Percentiles rank a stretch among this genome's conserved stretches.
Conservation (phyloP, 345 rosid species). For the Euphorbia pulcherrima region DNA sequence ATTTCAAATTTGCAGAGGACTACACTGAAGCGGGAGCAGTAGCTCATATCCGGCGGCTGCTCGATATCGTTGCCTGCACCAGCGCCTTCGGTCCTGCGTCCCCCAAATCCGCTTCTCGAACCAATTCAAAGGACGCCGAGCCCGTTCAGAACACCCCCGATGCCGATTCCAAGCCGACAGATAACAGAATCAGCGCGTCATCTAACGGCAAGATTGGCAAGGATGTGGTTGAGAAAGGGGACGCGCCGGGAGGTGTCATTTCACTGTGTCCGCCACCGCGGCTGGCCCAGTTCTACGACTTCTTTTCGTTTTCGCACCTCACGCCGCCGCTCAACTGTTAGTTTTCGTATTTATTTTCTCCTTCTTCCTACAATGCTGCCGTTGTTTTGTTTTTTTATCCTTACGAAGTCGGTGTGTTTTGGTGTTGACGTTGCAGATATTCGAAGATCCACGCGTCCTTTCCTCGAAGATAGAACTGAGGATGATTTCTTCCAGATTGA, state of each 20-base stretch:
- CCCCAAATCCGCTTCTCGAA: constrained; percentile 42
- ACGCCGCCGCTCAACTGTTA: constrained; percentile 33
- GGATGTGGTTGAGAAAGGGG: constrained; percentile 15
- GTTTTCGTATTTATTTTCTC: neutral
- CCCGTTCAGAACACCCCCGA: constrained; percentile 26
- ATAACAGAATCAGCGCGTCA: neutral
- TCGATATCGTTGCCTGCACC: constrained; percentile 34
- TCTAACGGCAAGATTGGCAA: constrained; percentile 16
- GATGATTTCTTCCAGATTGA: constrained; percentile 67
- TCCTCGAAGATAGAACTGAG: constrained; percentile 19
- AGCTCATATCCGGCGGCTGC: constrained; percentile 33
- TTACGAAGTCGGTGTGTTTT: neutral
- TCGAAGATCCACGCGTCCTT: constrained; percentile 21
- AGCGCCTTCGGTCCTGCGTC: constrained; percentile 37
- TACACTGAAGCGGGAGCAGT: constrained; percentile 25
- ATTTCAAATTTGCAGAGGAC: constrained; percentile 27
- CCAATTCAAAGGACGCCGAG: constrained; percentile 20
- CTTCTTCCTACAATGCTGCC: neutral
- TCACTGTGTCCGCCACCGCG: constrained; percentile 31
- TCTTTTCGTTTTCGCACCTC: constrained; percentile 33
- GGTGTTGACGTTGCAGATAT: constrained; percentile 20
- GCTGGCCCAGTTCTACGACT: constrained; percentile 33
- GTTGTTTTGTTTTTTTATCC: neutral
- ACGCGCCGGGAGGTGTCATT: constrained; percentile 11
- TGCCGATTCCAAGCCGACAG: constrained; percentile 17